phyloP scores from a whole-genome alignment of 2,329 filamentous ascomycete species.

The Didymosphaeria variabile region DNA sequence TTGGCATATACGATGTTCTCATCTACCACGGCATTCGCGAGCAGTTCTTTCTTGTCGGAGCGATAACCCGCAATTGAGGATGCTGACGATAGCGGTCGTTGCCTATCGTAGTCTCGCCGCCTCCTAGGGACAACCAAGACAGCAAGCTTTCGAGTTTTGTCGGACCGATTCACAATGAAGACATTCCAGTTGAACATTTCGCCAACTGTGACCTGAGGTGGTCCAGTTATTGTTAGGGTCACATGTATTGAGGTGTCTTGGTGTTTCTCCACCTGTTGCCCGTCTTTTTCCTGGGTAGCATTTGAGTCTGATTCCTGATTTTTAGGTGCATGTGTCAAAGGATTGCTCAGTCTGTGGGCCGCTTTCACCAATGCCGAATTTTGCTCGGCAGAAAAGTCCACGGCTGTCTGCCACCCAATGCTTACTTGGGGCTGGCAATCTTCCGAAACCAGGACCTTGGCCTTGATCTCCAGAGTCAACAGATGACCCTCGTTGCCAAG shows the following conservation, averaged over 20 bases:
- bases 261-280: constrained; percentile 26
- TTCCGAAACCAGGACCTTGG: constrained; percentile 65
- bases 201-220: constrained; percentile 67
- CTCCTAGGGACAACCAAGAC: constrained; percentile 73
- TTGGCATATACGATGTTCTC: constrained; percentile 76
- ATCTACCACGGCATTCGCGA: constrained; percentile 74
- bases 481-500: constrained; percentile 48
- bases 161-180: constrained; percentile 77
- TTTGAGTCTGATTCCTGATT: constrained; percentile 40
- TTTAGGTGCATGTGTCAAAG: constrained; percentile 31
- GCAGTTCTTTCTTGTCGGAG: constrained; percentile 44
- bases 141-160: constrained; percentile 71
- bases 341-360: constrained; percentile 41
- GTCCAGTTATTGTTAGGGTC: constrained; percentile 77
- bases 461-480: constrained; percentile 68
- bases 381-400: constrained; percentile 69
- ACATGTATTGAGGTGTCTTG: constrained; percentile 68
- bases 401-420: constrained; percentile 73
- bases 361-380: constrained; percentile 52
- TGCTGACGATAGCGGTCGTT: constrained; percentile 53
- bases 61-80: constrained; percentile 51
- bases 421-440: constrained; percentile 68
- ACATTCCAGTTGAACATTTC: constrained; percentile 76
- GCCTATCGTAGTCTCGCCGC: constrained; percentile 58
- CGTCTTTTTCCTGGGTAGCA: constrained; percentile 33